Evolutionary conservation across 371 early-diverging fungal genomes (phyloP), one percentile per base, ranked within the genome.

Genomic region (Mortierella sp.): DNA sequence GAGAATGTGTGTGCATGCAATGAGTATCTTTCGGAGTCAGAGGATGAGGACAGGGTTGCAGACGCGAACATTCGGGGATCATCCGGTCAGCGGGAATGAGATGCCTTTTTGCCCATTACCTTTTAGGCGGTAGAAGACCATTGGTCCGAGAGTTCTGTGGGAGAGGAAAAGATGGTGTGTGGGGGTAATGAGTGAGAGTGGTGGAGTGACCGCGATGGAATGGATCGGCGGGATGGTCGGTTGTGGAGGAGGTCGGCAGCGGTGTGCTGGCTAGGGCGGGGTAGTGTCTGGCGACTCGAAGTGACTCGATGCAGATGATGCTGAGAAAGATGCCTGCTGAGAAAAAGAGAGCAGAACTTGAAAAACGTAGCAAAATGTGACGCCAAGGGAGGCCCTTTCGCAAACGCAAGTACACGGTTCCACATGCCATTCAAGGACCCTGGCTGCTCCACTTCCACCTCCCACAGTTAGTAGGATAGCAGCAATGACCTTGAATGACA

Each of bases 41-140:
- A 60, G 37, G 66, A 50, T 44, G 46, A 56, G 48, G 19, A 16
- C 51, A 18, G 23, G 55, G 55, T 55, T 9, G 7, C 1, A 26
- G 26, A 21, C 15, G 15, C 15, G 12, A 28, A 9, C 11, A 1
- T 12, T 4, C 25, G 25, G 12, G 53, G 2, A 4, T 23, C 53
- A 2, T 26, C 26, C 16, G 7, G 43, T 18, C 29, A 6, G 14
- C 11, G 44, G 25, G 45, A 21, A 14, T 26, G 46, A 12, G 46
- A n/a, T n/a, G n/a, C n/a, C n/a, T n/a, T n/a, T n/a, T n/a, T n/a
- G n/a, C n/a, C n/a, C n/a, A n/a, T n/a, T 72, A 79, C 79, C 79
- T 72, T 79, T 79, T 52, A 79, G 58, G 57, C 79, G 79, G 50
- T 79, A 79, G 52, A 79, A 79, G 70, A 79, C 79, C 79, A 79